Percentiles rank a stretch among this genome's conserved stretches.
Evolutionary conservation across 1,284 basidiomycete species (phyloP).

Genomic region (Papiliotrema fonsecae): DNA sequence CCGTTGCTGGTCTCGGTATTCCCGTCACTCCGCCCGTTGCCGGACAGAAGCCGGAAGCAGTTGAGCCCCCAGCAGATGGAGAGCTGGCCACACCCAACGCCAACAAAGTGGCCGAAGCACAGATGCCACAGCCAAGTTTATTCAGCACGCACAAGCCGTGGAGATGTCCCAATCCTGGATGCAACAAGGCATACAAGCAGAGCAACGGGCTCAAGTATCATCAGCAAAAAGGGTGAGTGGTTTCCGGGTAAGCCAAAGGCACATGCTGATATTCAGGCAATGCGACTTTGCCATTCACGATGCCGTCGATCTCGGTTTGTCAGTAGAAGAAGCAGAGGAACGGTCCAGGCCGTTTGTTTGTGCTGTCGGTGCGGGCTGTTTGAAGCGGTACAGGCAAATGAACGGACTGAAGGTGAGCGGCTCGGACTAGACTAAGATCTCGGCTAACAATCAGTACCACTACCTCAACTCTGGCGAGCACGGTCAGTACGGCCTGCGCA

Average conservation of each 20-base stretch:
- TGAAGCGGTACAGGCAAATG: constrained; percentile 96
- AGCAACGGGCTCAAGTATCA: constrained; percentile 96
- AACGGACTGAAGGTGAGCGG: constrained; percentile 67
- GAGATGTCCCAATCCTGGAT: constrained; percentile 92
- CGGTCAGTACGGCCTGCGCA: constrained; percentile 74
- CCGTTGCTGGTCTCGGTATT: constrained; percentile 32
- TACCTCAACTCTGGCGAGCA: constrained; percentile 96
- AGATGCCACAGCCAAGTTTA: constrained; percentile 39
- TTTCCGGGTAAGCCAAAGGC: background rate
- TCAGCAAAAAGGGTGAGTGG: constrained; percentile 57
- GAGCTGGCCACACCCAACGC: constrained; percentile 3
- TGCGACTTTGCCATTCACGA: constrained; percentile 84
- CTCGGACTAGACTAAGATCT: background rate
- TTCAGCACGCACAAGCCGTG: constrained; percentile 73
- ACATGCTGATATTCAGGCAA: constrained; percentile 52
- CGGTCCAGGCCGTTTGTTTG: constrained; percentile 79
- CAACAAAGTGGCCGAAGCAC: constrained; percentile 22
- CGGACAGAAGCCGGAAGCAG: constrained; percentile 11
- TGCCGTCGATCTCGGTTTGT: constrained; percentile 61
- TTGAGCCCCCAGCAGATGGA: constrained; percentile 2
- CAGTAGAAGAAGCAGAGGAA: constrained; percentile 75
- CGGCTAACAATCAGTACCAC: constrained; percentile 59
- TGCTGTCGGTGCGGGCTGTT: constrained; percentile 77
- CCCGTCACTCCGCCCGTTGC: constrained; percentile 32
- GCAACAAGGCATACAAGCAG: constrained; percentile 98